phyloP scores from a whole-genome alignment of 164 flowering plant species.

The Protea cynaroides region DNA sequence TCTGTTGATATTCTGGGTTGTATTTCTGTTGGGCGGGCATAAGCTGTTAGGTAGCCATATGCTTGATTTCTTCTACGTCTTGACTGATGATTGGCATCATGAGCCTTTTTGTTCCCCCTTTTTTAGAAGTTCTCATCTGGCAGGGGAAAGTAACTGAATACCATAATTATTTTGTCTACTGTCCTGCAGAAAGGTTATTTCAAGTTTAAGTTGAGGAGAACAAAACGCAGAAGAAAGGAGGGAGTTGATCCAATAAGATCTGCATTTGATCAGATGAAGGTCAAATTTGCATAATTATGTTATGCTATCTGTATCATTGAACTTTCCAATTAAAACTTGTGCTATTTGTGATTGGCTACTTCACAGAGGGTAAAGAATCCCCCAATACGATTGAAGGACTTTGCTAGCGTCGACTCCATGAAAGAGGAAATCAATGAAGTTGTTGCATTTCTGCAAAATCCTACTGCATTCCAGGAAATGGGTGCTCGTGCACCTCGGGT shows the following conservation, averaged over 20 bases:
- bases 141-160: constrained; percentile 5
- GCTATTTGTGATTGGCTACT: constrained; percentile 8
- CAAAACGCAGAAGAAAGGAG: constrained; percentile 44
- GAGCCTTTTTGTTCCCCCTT: constrained; percentile 1
- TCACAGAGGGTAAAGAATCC: constrained; percentile 93
- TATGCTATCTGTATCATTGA: background rate
- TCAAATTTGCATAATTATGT: background rate
- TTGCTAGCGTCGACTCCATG: constrained; percentile 87
- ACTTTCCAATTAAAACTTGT: constrained; percentile 1
- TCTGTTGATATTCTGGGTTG: too few species aligned
- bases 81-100: background rate
- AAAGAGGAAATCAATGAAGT: constrained; percentile 94
- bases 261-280: constrained; percentile 96
- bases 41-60: background rate
- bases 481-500: constrained; percentile 99
- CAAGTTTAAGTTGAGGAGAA: constrained; percentile 31
- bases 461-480: constrained; percentile 81
- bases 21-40: background rate
- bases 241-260: constrained; percentile 84
- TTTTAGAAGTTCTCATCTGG: background rate
- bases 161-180: constrained; percentile 8
- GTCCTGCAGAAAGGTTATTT: constrained; percentile 56
- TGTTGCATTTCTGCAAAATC: constrained; percentile 89
- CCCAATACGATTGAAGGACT: constrained; percentile 77
- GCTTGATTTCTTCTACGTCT: background rate